Percentiles rank a stretch among this genome's conserved stretches.
Evolutionary conservation across 805 yeast genomes (phyloP).

Genomic region (Myxozyma neotropica): DNA sequence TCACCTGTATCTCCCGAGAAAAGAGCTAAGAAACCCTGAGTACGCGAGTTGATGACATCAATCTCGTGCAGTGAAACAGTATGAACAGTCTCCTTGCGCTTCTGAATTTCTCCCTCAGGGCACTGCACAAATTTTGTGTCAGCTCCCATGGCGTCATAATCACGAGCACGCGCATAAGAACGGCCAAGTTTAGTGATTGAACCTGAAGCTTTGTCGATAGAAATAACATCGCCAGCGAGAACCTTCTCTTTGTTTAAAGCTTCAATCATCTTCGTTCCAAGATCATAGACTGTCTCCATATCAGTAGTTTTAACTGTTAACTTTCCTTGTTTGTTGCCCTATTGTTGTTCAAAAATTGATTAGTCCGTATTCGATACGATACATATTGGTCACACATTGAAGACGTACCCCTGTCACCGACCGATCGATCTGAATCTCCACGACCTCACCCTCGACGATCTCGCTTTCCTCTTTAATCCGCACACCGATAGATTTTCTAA

Average conservation of each 20-base stretch:
- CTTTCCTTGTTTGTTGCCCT: constrained; percentile 96
- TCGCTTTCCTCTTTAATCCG: constrained; percentile 96
- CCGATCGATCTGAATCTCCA: constrained; percentile 91
- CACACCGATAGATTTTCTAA: constrained; percentile 93
- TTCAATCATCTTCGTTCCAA: constrained; percentile 92
- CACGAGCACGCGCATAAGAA: constrained; percentile 93
- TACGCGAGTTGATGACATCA: constrained; percentile 95
- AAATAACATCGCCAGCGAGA: constrained; percentile 94
- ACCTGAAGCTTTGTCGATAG: constrained; percentile 94
- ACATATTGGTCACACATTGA: too few relatives aligned
- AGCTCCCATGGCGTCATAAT: constrained; percentile 98
- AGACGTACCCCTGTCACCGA: constrained; percentile 69
- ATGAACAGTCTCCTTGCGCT: constrained; percentile 92
- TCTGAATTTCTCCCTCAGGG: constrained; percentile 98
- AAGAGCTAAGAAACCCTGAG: constrained; percentile 95
- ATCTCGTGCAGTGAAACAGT: constrained; percentile 97
- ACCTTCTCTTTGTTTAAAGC: constrained; percentile 93
- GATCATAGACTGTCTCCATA: constrained; percentile 97
- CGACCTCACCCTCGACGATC: constrained; percentile 97
- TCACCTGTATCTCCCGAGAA: constrained; percentile 98
- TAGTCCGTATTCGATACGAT: not conserved
- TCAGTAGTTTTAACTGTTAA: constrained; percentile 96
- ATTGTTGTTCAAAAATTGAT: not conserved
- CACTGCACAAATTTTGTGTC: constrained; percentile 97
- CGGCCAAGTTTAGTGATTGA: constrained; percentile 92